Base-by-base conservation (phyloP, 768 basidiomycete genomes). In the Termitomyces titanicus region DNA sequence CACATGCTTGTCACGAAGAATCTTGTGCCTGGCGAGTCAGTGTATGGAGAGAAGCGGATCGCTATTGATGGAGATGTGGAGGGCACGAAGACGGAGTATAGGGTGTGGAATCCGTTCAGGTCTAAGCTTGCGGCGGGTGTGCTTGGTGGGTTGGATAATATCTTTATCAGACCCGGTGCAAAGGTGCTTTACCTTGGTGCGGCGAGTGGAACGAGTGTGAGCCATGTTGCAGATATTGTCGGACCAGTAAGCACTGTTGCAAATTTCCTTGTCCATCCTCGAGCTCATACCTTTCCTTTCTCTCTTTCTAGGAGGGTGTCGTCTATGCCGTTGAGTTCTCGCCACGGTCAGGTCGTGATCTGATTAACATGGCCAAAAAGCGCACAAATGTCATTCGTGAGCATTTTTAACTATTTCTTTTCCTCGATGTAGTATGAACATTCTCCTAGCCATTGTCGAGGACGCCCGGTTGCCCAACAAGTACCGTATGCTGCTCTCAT, bases 321-420 rank as follows among this genome's bases (percentile, higher is more conserved):
- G 97, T 98, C 9, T 98, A 99, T 70, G 97, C 97, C 18, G 97
- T 99, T 31, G 97, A 99, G 72, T 98, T 99, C 76, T 98, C 97
- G 2, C 80, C 87, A 63, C 85, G 97, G 65, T 96, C 94, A 52
- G 97, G 97, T 34, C 92, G 97, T 73, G 97, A 99, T 74, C 75
- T 98, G 58, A 97, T 99, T 63, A 91, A 90, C 75, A 99, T 98
- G 97, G 96, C 97, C 33, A 98, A 98, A 77, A 98, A 97, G 76
- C 83, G 97, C 56, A 98, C 97, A 61, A 99, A 98, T 72, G 94
- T 98, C 61, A 96, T 98, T 66, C 97, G 94, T 96, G 74, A 55
- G 90, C 80, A 3, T 34, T 47, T 9, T 2, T 24, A 22, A n/a
- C 11, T 47, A 31, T 42, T 24, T 47, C 29, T 10, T n/a, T 15